Conservation (phyloP, 352 stramenopile genomes). For the Globisporangium heterothallicum region DNA sequence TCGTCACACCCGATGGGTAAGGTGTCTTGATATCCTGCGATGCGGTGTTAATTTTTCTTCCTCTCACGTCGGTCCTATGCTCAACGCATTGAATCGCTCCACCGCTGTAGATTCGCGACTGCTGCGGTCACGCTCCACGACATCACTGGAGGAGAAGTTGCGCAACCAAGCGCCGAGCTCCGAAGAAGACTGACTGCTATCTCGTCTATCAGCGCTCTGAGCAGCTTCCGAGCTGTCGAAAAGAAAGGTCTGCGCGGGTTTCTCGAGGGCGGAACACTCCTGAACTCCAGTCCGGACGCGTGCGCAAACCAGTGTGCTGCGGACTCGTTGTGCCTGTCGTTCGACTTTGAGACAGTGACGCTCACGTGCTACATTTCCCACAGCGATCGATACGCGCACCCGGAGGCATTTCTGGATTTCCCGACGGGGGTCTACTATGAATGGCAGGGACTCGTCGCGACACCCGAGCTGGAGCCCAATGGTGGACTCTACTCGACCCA, state of each 20-base stretch:
- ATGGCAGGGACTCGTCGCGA: constrained; percentile 49
- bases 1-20: not conserved
- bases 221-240: constrained; percentile 32
- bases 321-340: constrained; percentile 60
- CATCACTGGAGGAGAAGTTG: no score
- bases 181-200: constrained; percentile 1
- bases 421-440: constrained; percentile 71
- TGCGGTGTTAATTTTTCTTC: no score
- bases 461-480: constrained; percentile 50
- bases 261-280: constrained; percentile 48
- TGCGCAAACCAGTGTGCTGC: constrained; percentile 44
- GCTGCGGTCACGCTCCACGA: no score
- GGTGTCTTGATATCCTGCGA: not conserved
- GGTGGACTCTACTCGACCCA: constrained; percentile 55
- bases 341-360: constrained; percentile 59
- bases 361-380: constrained; percentile 68
- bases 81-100: no score
- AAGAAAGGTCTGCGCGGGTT: constrained; percentile 51
- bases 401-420: constrained; percentile 61
- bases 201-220: constrained; percentile 19
- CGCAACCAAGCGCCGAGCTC: no score
- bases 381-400: constrained; percentile 58
- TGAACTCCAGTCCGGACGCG: constrained; percentile 18
- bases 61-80: not conserved
- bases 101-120: no score